Conservation (phyloP, 2,329 filamentous ascomycete genomes). For the Trichoderma sp. region DNA sequence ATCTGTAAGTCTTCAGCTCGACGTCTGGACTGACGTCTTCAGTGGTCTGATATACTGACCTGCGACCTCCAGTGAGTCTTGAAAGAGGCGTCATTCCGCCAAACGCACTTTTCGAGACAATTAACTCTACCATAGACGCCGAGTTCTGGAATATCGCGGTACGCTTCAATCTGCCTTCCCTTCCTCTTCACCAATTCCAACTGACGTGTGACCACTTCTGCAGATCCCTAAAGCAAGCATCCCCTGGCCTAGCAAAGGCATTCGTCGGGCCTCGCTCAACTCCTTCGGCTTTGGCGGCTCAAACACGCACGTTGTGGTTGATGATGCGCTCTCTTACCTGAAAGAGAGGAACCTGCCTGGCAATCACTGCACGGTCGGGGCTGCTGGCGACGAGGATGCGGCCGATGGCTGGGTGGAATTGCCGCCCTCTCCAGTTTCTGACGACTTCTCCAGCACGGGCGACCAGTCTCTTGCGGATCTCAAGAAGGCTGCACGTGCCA, state of each 20-base stretch:
- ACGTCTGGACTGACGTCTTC: neutral
- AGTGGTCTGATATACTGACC: neutral
- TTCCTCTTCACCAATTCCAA: neutral
- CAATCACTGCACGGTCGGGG: conserved; percentile 4
- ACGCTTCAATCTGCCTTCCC: neutral
- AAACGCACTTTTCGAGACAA: conserved; percentile 2
- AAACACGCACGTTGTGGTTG: conserved; percentile 49
- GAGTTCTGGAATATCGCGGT: conserved; percentile 28
- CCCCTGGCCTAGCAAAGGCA: conserved; percentile 41
- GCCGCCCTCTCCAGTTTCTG: neutral
- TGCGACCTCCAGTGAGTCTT: neutral
- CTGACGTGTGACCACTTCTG: neutral
- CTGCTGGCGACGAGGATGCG: neutral
- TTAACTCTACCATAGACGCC: conserved; percentile 25
- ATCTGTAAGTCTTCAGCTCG: neutral
- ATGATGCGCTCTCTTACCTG: conserved; percentile 33
- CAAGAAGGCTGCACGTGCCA: neutral
- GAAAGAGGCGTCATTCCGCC: conserved; percentile 21
- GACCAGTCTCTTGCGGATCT: neutral
- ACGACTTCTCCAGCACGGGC: neutral
- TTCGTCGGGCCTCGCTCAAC: conserved; percentile 49
- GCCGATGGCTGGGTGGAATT: neutral
- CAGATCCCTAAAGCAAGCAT: conserved; percentile 37
- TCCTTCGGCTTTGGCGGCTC: conserved; percentile 54
- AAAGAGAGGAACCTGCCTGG: neutral